These are phyloP conservation scores for Beauveria sp. DNA, from an alignment of 2,329 filamentous ascomycete species.

Conservation along the genomic window DNA sequence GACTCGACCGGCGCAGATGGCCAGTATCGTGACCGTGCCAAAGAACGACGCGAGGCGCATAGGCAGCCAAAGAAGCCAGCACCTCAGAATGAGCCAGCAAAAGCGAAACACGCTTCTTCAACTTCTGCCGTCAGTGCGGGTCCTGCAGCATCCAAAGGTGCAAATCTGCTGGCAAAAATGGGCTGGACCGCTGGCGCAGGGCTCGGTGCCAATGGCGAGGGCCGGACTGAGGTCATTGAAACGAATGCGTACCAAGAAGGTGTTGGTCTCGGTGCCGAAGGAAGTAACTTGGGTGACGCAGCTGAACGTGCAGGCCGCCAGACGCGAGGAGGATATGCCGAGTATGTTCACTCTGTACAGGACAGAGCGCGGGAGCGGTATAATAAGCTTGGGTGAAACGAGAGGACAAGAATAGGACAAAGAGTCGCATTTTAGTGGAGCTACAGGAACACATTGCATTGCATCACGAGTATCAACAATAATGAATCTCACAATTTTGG, in stretches of 20 bases:
- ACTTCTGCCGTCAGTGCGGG: conserved; percentile 21
- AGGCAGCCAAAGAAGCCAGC: conserved; percentile 51
- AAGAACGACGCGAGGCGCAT: conserved; percentile 55
- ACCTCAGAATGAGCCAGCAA: conserved; percentile 13
- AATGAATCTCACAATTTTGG: neutral
- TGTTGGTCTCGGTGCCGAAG: conserved; percentile 62
- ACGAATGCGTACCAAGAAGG: conserved; percentile 60
- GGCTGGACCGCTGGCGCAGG: conserved; percentile 61
- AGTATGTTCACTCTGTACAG: conserved; percentile 57
- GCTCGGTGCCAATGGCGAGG: conserved; percentile 54
- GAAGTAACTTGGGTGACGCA: conserved; percentile 63
- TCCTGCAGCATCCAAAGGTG: conserved; percentile 50
- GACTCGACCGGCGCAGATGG: conserved; percentile 17
- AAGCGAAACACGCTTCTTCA: neutral
- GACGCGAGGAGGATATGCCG: conserved; percentile 51
- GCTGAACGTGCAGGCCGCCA: conserved; percentile 53
- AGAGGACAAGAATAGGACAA: neutral
- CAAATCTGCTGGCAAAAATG: conserved; percentile 63
- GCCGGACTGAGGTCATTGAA: conserved; percentile 55
- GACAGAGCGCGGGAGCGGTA: conserved; percentile 61
- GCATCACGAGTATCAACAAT: too few relatives aligned
- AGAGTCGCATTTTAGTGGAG: neutral
- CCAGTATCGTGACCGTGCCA: conserved; percentile 59
- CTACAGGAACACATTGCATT: neutral
- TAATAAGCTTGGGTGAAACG: conserved; percentile 38